Evolutionary conservation across 2,329 filamentous ascomycete species (phyloP).

Genomic region (Exserohilum turcica): DNA sequence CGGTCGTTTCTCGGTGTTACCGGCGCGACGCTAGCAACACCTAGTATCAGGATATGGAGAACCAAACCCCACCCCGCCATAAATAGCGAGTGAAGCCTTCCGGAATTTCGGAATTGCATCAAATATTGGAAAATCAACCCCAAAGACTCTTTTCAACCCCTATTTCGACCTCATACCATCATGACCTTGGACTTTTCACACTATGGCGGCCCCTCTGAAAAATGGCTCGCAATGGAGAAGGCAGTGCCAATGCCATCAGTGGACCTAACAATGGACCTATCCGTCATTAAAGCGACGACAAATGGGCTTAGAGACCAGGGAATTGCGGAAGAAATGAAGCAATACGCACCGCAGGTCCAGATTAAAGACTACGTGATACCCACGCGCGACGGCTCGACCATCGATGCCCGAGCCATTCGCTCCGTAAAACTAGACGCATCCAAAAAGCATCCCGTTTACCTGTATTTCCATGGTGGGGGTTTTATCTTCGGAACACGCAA

Average conservation of each 20-base stretch:
- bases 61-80: too few relatives aligned
- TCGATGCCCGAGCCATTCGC: conserved; percentile 57
- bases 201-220: conserved; percentile 25
- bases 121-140: not conserved
- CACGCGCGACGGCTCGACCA: conserved; percentile 52
- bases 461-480: conserved; percentile 60
- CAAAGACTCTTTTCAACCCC: not conserved
- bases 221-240: conserved; percentile 42
- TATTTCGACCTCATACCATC: not conserved
- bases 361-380: conserved; percentile 40
- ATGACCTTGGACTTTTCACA: conserved; percentile 12
- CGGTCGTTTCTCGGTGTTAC: too few relatives aligned
- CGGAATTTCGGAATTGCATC: not conserved
- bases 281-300: too few relatives aligned
- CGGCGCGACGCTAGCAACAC: too few relatives aligned
- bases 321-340: conserved; percentile 25
- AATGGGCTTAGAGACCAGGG: not conserved
- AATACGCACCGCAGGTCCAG: conserved; percentile 29
- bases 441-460: conserved; percentile 55
- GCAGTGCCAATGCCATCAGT: conserved; percentile 26
- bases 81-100: too few relatives aligned
- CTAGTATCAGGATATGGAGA: too few relatives aligned
- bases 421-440: conserved; percentile 40
- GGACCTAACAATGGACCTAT: too few relatives aligned
- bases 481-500: conserved; percentile 61